phyloP scores from a whole-genome alignment of 2,329 filamentous ascomycete genomes.

The Arthroderma sp. region DNA sequence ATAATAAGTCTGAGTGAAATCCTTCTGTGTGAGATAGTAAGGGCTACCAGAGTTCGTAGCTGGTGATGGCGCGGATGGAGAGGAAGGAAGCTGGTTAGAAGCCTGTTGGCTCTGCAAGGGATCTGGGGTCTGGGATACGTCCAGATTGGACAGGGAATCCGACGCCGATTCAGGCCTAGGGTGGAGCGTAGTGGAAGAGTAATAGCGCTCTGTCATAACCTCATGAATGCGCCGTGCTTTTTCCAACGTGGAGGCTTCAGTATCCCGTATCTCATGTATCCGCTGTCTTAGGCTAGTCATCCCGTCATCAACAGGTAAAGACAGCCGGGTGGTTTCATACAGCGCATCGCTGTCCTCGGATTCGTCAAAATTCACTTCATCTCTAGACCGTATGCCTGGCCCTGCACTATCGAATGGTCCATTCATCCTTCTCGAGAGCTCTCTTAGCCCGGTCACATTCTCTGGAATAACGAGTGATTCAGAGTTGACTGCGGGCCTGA shows the following conservation, averaged over 20 bases:
- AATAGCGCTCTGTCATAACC: conserved; percentile 56
- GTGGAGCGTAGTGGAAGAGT: conserved; percentile 26
- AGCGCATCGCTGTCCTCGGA: background rate
- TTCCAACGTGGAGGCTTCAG: conserved; percentile 44
- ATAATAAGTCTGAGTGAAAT: conserved; percentile 55
- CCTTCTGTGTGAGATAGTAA: conserved; percentile 37
- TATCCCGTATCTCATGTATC: conserved; percentile 55
- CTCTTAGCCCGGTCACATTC: too few relatives aligned
- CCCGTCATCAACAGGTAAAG: conserved; percentile 63
- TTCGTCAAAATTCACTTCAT: background rate
- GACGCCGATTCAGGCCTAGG: background rate
- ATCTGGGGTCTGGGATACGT: conserved; percentile 18
- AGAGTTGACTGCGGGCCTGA: too few relatives aligned
- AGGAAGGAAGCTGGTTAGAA: conserved; percentile 17
- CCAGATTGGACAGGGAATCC: conserved; percentile 16
- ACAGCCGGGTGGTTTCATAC: conserved; percentile 1
- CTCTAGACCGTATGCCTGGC: too few relatives aligned
- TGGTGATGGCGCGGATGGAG: conserved; percentile 14
- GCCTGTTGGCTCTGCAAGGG: conserved; percentile 20
- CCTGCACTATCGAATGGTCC: too few relatives aligned
- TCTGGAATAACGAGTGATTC: too few relatives aligned
- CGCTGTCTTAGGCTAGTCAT: conserved; percentile 54
- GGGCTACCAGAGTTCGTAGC: conserved; percentile 18
- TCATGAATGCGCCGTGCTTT: conserved; percentile 62
- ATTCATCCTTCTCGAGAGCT: too few relatives aligned